These are phyloP conservation scores for Clonostachys rhizophaga DNA, from an alignment of 2,329 filamentous ascomycete genomes.

Conservation along the genomic window DNA sequence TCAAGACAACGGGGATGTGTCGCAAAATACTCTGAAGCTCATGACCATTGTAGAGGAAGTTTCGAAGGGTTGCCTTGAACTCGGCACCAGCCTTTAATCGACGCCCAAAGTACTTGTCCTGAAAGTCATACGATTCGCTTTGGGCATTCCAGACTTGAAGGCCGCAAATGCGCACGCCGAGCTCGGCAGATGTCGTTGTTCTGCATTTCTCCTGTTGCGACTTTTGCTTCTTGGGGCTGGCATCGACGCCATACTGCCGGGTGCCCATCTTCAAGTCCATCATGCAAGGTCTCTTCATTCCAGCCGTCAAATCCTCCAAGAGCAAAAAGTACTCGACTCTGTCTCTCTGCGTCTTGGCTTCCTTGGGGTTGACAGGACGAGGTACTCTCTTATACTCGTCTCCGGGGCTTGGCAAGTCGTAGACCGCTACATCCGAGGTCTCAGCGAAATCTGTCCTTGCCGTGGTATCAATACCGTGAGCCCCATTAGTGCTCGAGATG, in stretches of 20 bases:
- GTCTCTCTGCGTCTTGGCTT: slow-evolving; percentile 60
- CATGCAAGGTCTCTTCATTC: slow-evolving; percentile 95
- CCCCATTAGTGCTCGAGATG: slow-evolving; percentile 8
- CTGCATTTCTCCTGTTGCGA: slow-evolving; percentile 93
- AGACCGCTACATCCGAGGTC: slow-evolving; percentile 16
- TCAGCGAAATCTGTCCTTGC: slow-evolving; percentile 8
- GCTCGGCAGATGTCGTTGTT: slow-evolving; percentile 82
- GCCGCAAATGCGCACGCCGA: slow-evolving; percentile 91
- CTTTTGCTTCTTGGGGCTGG: slow-evolving; percentile 83
- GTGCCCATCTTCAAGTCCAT: slow-evolving; percentile 99
- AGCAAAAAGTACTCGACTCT: slow-evolving; percentile 91
- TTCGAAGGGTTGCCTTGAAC: slow-evolving; percentile 82
- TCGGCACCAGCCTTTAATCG: slow-evolving; percentile 81
- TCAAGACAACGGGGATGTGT: slow-evolving; percentile 82
- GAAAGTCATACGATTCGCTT: slow-evolving; percentile 82
- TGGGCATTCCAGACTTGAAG: slow-evolving; percentile 93
- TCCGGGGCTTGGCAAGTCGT: slow-evolving; percentile 25
- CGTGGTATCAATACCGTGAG: not conserved
- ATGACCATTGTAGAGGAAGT: slow-evolving; percentile 87
- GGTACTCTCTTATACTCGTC: slow-evolving; percentile 36
- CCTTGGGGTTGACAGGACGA: slow-evolving; percentile 70
- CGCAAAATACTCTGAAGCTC: slow-evolving; percentile 74
- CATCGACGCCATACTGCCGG: slow-evolving; percentile 91
- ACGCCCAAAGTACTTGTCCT: slow-evolving; percentile 96
- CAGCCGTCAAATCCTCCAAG: slow-evolving; percentile 89